Evolutionary conservation across 179 eudicot genomes (phyloP).

Genomic region (Silene coronaria): DNA sequence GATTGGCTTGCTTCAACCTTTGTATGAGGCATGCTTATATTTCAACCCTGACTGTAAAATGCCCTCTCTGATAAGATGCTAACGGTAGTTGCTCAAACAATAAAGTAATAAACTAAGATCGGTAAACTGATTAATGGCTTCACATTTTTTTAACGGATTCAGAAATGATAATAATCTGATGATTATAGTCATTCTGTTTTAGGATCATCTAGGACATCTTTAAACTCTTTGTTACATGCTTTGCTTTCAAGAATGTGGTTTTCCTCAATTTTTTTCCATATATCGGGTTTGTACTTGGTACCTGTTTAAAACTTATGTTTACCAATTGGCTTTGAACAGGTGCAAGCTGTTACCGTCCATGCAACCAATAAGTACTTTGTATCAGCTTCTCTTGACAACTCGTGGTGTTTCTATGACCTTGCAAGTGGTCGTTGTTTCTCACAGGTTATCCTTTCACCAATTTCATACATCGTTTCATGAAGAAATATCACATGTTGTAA

Average conservation of each 20-base stretch:
- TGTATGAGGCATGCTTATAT: not conserved
- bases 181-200: not conserved
- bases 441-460: constrained; percentile 46
- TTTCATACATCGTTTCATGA: not conserved
- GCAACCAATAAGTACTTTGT: constrained; percentile 74
- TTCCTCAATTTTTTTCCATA: not conserved
- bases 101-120: not conserved
- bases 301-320: not conserved
- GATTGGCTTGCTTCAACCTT: not conserved
- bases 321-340: constrained; percentile 40
- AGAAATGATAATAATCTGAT: not conserved
- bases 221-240: not conserved
- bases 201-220: not conserved
- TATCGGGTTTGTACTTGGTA: not conserved
- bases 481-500: not conserved
- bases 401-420: constrained; percentile 96
- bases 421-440: constrained; percentile 72
- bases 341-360: constrained; percentile 88
- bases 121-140: not conserved
- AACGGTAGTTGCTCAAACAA: not conserved
- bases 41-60: not conserved
- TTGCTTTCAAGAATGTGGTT: not conserved
- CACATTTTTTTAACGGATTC: not conserved
- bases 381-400: constrained; percentile 77
- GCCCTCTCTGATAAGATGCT: not conserved